Conservation (phyloP, 768 basidiomycete genomes). For the Cantharellus anzutake region DNA sequence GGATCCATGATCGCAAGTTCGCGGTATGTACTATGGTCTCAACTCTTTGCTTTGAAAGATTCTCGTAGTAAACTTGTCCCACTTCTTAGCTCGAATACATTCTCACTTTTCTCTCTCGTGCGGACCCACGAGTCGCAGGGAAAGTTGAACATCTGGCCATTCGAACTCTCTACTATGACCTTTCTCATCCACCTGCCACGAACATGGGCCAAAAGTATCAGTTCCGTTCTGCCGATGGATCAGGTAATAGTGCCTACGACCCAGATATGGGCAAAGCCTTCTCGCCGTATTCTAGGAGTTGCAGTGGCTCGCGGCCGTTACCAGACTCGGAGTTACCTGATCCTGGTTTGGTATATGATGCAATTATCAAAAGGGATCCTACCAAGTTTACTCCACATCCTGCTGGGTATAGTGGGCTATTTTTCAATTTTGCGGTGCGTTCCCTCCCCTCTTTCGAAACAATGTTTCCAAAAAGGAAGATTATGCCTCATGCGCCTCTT, state of each 20-base stretch:
- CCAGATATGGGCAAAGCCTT: conserved; percentile 41
- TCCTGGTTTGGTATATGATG: conserved; percentile 22
- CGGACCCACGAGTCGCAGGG: neutral
- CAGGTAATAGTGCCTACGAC: conserved; percentile 34
- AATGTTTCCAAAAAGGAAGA: neutral
- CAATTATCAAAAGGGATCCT: conserved; percentile 17
- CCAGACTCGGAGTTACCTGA: conserved; percentile 31
- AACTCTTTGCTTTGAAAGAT: too few species aligned
- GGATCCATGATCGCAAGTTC: neutral
- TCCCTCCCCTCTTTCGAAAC: neutral
- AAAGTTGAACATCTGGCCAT: neutral
- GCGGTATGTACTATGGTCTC: neutral
- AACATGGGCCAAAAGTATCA: conserved; percentile 41
- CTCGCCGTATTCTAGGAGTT: conserved; percentile 39
- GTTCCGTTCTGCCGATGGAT: conserved; percentile 40
- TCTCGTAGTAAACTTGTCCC: too few species aligned
- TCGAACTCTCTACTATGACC: conserved; percentile 22
- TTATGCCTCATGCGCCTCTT: neutral
- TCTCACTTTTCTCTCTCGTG: neutral
- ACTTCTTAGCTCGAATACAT: neutral
- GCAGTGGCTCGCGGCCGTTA: conserved; percentile 25
- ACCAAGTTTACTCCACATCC: conserved; percentile 11
- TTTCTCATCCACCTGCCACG: conserved; percentile 60
- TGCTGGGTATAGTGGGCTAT: conserved; percentile 11
- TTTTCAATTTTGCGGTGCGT: conserved; percentile 11